phyloP scores from a whole-genome alignment of 2,329 filamentous ascomycete genomes.

The Trichoderma sp. region DNA sequence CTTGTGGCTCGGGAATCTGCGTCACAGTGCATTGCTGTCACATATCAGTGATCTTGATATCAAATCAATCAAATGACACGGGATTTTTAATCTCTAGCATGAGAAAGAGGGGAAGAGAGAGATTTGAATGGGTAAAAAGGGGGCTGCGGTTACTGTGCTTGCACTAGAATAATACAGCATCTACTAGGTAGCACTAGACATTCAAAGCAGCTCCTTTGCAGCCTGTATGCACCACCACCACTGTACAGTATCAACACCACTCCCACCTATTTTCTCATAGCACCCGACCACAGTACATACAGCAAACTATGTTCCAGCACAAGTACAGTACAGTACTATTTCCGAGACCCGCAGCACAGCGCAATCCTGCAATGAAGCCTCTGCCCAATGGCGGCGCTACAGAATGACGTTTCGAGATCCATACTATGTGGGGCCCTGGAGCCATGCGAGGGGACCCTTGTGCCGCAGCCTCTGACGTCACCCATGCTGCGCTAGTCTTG shows the following conservation, averaged over 20 bases:
- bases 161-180: too few species aligned
- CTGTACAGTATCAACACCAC: too few species aligned
- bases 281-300: too few species aligned
- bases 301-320: too few species aligned
- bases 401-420: constrained; percentile 16
- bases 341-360: background rate
- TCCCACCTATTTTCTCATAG: too few species aligned
- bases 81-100: background rate
- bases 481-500: background rate
- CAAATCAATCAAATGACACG: background rate
- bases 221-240: too few species aligned
- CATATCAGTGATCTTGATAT: background rate
- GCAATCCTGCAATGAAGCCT: constrained; percentile 10
- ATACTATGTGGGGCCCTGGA: background rate
- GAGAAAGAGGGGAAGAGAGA: background rate
- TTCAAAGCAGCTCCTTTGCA: too few species aligned
- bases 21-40: constrained; percentile 1
- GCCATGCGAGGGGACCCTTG: constrained; percentile 7
- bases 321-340: background rate
- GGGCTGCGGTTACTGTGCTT: background rate
- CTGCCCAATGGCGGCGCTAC: constrained; percentile 1
- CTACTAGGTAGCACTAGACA: too few species aligned
- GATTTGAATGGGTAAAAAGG: background rate
- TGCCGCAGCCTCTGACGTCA: constrained; percentile 21
- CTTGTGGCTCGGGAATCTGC: constrained; percentile 6